Base-by-base conservation (phyloP, 169 alveolate genomes). In the Eimeria mitis region DNA sequence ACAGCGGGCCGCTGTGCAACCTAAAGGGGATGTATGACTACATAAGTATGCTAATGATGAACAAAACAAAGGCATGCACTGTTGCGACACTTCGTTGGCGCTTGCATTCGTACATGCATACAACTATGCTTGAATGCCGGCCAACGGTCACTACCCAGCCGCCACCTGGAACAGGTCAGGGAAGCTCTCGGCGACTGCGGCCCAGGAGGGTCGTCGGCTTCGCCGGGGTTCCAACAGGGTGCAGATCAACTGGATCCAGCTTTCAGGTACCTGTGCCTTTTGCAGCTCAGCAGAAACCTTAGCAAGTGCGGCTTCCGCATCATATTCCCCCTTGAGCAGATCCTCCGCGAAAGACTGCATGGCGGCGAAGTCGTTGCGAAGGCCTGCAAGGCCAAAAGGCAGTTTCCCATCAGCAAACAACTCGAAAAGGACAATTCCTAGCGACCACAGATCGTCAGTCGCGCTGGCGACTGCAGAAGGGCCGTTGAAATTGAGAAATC, bases 371-470 rank as follows among this genome's bases (percentile, higher is more conserved):
- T 79, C 89, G 5, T 49, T 4, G 34, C 65, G 89, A 7, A 2
- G 3, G 8, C 34, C 49, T 6, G 89, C 40, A 49, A 44, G 6
- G 25, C 70, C 89, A 23, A 23, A 89, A 0, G 95, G 95, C 42
- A 89, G 71, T n/a, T 28, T 63, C 21, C 95, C 95, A 23, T 71
- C 91, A 13, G 87, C 44, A 37, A 89, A 76, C 81, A 89, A 52
- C 40, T 89, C 95, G 34, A 19, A 89, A 23, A 70, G n/a, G 13
- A 89, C 28, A 40, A 70, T 73, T 4, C 95, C 95, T 28, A 89
- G 42, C n/a, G 87, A 40, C 95, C 95, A 89, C 14, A 89, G n/a
- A 37, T 89, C 95, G 13, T 40, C 75, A 19, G 75, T 44, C 9
- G 8, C 16, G 42, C 28, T 83, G 31, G 56, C 31, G 8, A 7